These are phyloP conservation scores for Euphorbia peplus DNA, from an alignment of 345 rosid species.

Conservation along the genomic window DNA sequence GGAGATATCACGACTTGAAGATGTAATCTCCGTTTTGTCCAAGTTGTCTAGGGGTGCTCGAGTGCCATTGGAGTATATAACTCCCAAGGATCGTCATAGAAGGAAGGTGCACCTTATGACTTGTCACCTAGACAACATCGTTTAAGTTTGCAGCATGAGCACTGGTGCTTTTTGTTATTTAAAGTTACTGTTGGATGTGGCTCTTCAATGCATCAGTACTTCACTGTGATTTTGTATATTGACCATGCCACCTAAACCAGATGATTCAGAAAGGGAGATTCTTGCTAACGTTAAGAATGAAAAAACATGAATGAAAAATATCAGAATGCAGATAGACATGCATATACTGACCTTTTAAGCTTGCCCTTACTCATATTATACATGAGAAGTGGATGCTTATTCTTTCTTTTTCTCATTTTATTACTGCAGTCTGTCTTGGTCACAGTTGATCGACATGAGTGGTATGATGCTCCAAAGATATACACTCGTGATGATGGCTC, in stretches of 20 bases:
- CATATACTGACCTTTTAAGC: neutral
- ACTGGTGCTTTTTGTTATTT: neutral
- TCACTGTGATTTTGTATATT: neutral
- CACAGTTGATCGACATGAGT: constrained; percentile 88
- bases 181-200: neutral
- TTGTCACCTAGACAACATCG: neutral
- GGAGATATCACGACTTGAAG: constrained; percentile 68
- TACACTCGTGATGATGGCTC: constrained; percentile 84
- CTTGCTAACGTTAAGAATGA: neutral
- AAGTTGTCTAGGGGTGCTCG: constrained; percentile 75
- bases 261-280: neutral
- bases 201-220: neutral
- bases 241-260: neutral
- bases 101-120: constrained; percentile 57
- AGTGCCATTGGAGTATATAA: constrained; percentile 87
- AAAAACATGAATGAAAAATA: neutral
- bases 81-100: constrained; percentile 82
- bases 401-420: neutral
- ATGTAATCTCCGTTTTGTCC: constrained; percentile 60
- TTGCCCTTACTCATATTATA: neutral
- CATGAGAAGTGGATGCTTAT: neutral
- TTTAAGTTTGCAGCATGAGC: neutral
- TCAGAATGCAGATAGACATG: neutral
- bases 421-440: constrained; percentile 79
- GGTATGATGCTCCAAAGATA: constrained; percentile 91